A percentile compares a stretch with the other conserved stretches of the same genome.
Evolutionary conservation across 495 filamentous ascomycete species (phyloP).

Genomic region (Xanthoparmelia taractica): DNA sequence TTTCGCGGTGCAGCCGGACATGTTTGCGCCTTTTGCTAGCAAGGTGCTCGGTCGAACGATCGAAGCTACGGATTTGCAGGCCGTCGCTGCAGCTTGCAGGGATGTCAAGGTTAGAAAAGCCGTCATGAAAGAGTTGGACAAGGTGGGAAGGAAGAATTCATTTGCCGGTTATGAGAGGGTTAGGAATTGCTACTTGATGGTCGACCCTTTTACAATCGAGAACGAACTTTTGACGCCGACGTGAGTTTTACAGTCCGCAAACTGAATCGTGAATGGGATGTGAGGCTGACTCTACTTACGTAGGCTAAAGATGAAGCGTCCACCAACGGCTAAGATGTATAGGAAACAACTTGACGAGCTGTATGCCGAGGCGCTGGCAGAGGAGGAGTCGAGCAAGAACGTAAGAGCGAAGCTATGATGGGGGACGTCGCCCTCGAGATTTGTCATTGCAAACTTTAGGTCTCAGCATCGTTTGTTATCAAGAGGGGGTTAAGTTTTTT

Average conservation of each 20-base stretch:
- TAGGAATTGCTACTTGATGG: slow-evolving; percentile 59
- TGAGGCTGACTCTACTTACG: slow-evolving; percentile 32
- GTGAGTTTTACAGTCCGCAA: slow-evolving; percentile 49
- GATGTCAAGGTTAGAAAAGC: slow-evolving; percentile 64
- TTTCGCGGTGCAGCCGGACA: slow-evolving; percentile 75
- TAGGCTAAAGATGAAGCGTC: slow-evolving; percentile 91
- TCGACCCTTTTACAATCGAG: slow-evolving; percentile 91
- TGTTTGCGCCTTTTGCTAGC: slow-evolving; percentile 70
- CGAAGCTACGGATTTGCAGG: slow-evolving; percentile 51
- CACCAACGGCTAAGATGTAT: slow-evolving; percentile 74
- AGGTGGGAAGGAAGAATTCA: slow-evolving; percentile 72
- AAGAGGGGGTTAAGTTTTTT: too few species aligned
- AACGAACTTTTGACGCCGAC: slow-evolving; percentile 94
- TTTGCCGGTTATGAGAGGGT: slow-evolving; percentile 87
- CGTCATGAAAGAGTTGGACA: slow-evolving; percentile 71
- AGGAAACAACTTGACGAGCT: slow-evolving; percentile 66
- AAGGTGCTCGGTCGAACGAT: slow-evolving; percentile 65
- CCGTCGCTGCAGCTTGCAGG: slow-evolving; percentile 54
- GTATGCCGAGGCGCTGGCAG: slow-evolving; percentile 62
- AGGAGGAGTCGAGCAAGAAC: slow-evolving; percentile 47
- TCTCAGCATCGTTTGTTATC: neutral
- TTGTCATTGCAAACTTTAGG: too few species aligned
- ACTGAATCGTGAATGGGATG: neutral
- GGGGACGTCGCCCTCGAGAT: neutral
- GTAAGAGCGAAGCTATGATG: slow-evolving; percentile 31